These are phyloP conservation scores for Tirmania nivea DNA, from an alignment of 495 filamentous ascomycete genomes.

Conservation along the genomic window DNA sequence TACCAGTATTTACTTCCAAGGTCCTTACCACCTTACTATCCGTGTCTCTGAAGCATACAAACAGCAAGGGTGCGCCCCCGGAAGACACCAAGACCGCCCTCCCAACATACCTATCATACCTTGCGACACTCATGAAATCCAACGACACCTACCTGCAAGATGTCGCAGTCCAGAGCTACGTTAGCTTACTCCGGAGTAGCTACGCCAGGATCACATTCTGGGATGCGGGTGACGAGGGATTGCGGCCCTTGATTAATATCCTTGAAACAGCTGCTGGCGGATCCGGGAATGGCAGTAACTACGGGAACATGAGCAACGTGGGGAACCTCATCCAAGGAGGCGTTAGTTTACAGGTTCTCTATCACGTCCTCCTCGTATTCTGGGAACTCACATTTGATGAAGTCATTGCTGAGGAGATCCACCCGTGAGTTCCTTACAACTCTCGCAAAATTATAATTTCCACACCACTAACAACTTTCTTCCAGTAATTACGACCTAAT, in stretches of 20 bases:
- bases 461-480: constrained; percentile 10
- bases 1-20: constrained; percentile 72
- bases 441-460: neutral
- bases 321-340: constrained; percentile 47
- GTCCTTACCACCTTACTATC: constrained; percentile 70
- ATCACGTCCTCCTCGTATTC: constrained; percentile 74
- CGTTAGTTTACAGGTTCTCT: constrained; percentile 80
- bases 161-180: constrained; percentile 82
- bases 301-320: constrained; percentile 41
- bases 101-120: constrained; percentile 66
- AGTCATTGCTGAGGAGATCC: constrained; percentile 49
- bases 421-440: constrained; percentile 7
- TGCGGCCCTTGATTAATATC: constrained; percentile 63
- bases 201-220: constrained; percentile 70
- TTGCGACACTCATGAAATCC: constrained; percentile 59
- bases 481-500: constrained; percentile 75
- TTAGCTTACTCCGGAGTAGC: constrained; percentile 54
- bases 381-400: constrained; percentile 95
- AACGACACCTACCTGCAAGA: constrained; percentile 79
- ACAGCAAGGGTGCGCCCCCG: constrained; percentile 15
- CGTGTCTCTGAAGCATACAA: constrained; percentile 38
- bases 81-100: constrained; percentile 39
- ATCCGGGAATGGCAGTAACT: constrained; percentile 31
- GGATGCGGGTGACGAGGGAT: constrained; percentile 61
- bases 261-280: constrained; percentile 57